Conservation (phyloP, 2,329 filamentous ascomycete genomes). For the Pestalotiopsis sp. region DNA sequence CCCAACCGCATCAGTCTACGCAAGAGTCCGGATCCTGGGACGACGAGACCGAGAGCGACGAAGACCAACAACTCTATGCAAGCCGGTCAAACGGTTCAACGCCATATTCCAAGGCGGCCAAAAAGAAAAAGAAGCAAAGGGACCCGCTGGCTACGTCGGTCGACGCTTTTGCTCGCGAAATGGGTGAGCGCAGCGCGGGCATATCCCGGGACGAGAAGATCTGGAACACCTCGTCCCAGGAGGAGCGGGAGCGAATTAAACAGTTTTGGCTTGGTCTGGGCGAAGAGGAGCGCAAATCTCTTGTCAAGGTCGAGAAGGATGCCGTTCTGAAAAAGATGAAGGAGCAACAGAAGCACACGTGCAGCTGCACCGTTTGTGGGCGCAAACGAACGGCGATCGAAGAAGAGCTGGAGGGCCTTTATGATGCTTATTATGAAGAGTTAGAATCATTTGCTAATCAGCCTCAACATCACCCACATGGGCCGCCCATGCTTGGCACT, state of each 20-base stretch:
- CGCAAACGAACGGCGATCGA: slow-evolving; percentile 96
- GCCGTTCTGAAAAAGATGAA: slow-evolving; percentile 99
- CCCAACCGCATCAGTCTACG: slow-evolving; percentile 10
- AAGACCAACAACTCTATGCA: slow-evolving; percentile 45
- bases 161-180: slow-evolving; percentile 21
- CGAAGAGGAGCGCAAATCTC: slow-evolving; percentile 90
- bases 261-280: slow-evolving; percentile 96
- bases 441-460: slow-evolving; percentile 96
- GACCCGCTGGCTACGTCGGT: slow-evolving; percentile 24
- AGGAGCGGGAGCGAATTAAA: slow-evolving; percentile 96
- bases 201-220: slow-evolving; percentile 77
- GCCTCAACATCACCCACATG: slow-evolving; percentile 66
- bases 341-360: slow-evolving; percentile 98
- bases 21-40: slow-evolving; percentile 49
- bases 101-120: slow-evolving; percentile 53
- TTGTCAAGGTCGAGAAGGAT: slow-evolving; percentile 98
- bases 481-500: slow-evolving; percentile 69
- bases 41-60: slow-evolving; percentile 58
- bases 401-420: slow-evolving; percentile 94
- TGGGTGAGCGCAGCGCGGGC: slow-evolving; percentile 33
- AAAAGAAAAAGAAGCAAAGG: slow-evolving; percentile 70
- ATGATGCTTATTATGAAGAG: slow-evolving; percentile 98
- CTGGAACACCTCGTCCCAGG: slow-evolving; percentile 93
- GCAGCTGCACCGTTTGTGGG: slow-evolving; percentile 96
- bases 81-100: slow-evolving; percentile 38